A percentile compares a stretch with the other conserved stretches of the same genome.
Evolutionary conservation across 257 asterid species (phyloP).

Genomic region (Solanum medicagineum): DNA sequence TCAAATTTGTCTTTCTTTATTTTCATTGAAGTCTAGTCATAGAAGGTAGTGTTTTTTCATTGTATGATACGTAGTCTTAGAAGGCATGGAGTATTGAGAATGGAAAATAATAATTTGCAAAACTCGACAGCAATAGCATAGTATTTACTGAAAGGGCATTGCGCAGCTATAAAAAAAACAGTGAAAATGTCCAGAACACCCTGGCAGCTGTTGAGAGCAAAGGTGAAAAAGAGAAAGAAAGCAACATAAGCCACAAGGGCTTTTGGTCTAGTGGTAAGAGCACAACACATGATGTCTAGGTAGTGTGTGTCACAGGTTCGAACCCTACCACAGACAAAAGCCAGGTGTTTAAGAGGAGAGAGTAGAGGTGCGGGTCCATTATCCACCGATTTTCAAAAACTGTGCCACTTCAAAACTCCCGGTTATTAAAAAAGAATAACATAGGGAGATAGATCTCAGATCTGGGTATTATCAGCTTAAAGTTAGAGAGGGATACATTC

Average conservation of each 20-base stretch:
- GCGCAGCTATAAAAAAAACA: constrained; percentile 18
- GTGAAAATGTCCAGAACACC: constrained; percentile 19
- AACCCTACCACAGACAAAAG: not conserved
- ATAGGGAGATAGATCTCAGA: too few species aligned
- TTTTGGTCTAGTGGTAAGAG: not conserved
- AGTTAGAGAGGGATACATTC: too few species aligned
- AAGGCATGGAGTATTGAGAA: not conserved
- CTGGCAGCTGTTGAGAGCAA: not conserved
- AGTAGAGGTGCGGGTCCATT: not conserved
- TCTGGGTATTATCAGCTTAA: too few species aligned
- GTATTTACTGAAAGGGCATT: not conserved
- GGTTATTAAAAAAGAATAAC: not conserved
- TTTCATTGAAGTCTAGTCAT: not conserved
- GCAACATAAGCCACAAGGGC: not conserved
- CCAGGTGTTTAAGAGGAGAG: not conserved
- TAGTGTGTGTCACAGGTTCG: not conserved
- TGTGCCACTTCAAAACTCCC: not conserved
- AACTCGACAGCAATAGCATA: not conserved
- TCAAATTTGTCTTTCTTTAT: not conserved
- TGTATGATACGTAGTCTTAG: not conserved
- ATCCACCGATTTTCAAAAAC: not conserved
- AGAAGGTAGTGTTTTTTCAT: not conserved
- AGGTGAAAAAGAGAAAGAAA: not conserved
- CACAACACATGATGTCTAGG: not conserved
- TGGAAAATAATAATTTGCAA: not conserved